These are phyloP conservation scores for Cryptosporidium felis DNA, from an alignment of 169 alveolate species.

Conservation along the genomic window DNA sequence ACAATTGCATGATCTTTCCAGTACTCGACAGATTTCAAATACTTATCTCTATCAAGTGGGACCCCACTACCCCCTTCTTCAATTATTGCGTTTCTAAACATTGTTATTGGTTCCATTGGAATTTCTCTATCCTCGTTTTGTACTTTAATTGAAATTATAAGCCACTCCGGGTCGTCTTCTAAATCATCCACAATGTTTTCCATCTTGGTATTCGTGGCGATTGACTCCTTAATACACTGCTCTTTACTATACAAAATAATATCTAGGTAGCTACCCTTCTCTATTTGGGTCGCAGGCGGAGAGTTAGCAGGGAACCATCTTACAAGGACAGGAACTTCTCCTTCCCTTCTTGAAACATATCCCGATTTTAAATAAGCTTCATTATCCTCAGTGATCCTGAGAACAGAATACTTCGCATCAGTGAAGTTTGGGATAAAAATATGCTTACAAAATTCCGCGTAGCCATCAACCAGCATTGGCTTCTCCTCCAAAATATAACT, in stretches of 20 bases:
- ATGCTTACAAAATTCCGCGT: conserved; percentile 98
- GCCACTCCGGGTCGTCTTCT: conserved; percentile 87
- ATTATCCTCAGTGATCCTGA: conserved; percentile 90
- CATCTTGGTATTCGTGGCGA: conserved; percentile 52
- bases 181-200: conserved; percentile 16
- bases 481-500: conserved; percentile 31
- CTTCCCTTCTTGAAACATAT: conserved; percentile 91
- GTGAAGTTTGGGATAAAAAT: conserved; percentile 94
- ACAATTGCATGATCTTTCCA: conserved; percentile 93
- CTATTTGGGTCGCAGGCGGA: not conserved
- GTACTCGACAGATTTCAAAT: conserved; percentile 91
- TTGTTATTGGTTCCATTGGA: conserved; percentile 97
- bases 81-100: conserved; percentile 94
- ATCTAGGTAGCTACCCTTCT: conserved; percentile 90
- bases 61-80: conserved; percentile 99
- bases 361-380: conserved; percentile 81
- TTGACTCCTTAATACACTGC: conserved; percentile 91
- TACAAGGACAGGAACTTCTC: conserved; percentile 95
- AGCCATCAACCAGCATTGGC: conserved; percentile 86
- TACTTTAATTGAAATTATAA: conserved; percentile 86
- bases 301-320: conserved; percentile 91
- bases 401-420: conserved; percentile 84
- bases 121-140: conserved; percentile 88
- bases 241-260: conserved; percentile 94
- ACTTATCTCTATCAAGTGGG: conserved; percentile 89